Conservation (phyloP, 805 yeast species). For the Lachancea quebecensis region DNA sequence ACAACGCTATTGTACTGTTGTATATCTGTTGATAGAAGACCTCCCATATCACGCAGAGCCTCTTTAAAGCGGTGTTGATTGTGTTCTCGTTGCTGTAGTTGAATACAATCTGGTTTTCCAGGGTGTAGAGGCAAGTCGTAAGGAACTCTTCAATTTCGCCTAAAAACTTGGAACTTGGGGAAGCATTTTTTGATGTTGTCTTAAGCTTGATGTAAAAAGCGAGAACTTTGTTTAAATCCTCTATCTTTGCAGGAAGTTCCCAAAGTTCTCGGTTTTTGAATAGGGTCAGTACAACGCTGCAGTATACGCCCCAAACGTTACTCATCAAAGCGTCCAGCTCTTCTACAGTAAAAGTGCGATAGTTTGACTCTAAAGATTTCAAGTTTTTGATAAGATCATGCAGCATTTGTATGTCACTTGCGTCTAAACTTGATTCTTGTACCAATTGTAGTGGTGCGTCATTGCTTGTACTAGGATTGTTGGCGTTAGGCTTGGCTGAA, state of each 20-base stretch:
- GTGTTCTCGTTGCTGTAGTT: constrained; percentile 28
- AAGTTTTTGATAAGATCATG: constrained; percentile 29
- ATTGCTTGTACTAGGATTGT: constrained; percentile 15
- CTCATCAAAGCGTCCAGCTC: constrained; percentile 26
- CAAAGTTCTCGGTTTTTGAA: constrained; percentile 27
- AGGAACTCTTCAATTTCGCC: constrained; percentile 28
- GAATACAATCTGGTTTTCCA: constrained; percentile 33
- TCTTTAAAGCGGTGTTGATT: constrained; percentile 32
- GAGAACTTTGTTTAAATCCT: constrained; percentile 15
- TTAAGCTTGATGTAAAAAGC: constrained; percentile 25
- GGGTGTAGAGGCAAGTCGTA: constrained; percentile 33
- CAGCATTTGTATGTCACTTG: constrained; percentile 18
- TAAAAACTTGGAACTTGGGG: constrained; percentile 20
- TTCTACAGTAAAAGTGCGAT: constrained; percentile 23
- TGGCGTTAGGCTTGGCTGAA: constrained; percentile 23
- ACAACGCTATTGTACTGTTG: constrained; percentile 53
- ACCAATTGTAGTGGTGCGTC: constrained; percentile 13
- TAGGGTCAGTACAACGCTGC: constrained; percentile 23
- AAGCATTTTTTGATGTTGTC: constrained; percentile 23
- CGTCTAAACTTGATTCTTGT: constrained; percentile 12
- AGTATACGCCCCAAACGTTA: constrained; percentile 29
- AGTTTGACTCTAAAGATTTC: constrained; percentile 28
- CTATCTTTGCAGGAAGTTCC: constrained; percentile 30
- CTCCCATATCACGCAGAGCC: constrained; percentile 46
- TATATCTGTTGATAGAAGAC: constrained; percentile 47